Base-by-base conservation (phyloP, 2,329 filamentous ascomycete genomes). In the Thelonectria rubi region DNA sequence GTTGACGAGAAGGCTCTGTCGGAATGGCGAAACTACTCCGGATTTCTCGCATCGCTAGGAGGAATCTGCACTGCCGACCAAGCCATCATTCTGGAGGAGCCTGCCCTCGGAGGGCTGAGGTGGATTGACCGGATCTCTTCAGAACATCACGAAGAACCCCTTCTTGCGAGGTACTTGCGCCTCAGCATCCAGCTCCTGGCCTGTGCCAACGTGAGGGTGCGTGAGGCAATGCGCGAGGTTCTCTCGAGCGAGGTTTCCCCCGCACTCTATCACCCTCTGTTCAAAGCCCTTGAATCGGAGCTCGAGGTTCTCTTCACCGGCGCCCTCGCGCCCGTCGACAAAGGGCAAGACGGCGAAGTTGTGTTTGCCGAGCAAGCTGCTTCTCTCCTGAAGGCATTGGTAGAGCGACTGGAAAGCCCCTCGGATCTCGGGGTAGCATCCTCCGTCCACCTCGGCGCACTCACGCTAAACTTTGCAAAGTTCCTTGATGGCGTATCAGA, bases 1-100 rank as follows among this genome's bases (percentile, higher is more conserved):
- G 75, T 87, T 17, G 82, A 87, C 37, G 87, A 89, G 64, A 82
- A 76, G 61, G 79, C 80, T 3, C 75, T 90, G 14, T 81, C 84
- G 1, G 87, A 90, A 69, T 91, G 88, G 88, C 83, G 88, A 39
- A 91, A 91, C 65, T 84, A 87, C 68, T 90, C 88, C 1, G 88
- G 88, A 0, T 90, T 91, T 65, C 79, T 91, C 11, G 88, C 88
- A 5, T 89, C 88, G 0, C 76, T 91, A 5, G 88, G 87, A 14
- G 88, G 88, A 2, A 84, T 88, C 55, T 91, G 88, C 72, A 86
- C 86, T 9, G 84, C 88, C 3, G 84, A 87, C 58, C 84, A 87
- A 70, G 79, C 83, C 50, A 78, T 82, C 53, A 77, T 82, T 11
- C 72, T 86, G 5, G 88, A 90, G 50, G 88, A 90, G 55, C 80